Conservation (phyloP, 192 early-diverging fungal genomes). For the Entophlyctis luteolus region DNA sequence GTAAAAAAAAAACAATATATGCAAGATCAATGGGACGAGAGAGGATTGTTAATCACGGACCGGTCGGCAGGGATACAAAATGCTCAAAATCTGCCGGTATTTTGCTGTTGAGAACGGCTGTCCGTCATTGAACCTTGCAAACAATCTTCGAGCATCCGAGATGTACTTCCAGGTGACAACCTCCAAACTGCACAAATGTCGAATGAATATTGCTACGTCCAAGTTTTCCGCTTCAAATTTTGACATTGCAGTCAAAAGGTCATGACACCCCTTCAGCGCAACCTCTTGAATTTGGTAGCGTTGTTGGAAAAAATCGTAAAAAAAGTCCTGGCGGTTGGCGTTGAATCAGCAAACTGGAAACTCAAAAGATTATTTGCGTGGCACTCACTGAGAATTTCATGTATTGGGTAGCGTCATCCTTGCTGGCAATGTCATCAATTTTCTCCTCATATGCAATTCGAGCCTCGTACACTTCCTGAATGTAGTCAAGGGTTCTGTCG, state of each 20-base stretch:
- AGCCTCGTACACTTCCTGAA: slow-evolving; percentile 45
- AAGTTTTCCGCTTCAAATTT: slow-evolving; percentile 8
- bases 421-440: slow-evolving; percentile 11
- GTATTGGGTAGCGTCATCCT: background rate
- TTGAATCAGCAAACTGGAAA: too few species aligned
- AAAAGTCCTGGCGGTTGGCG: slow-evolving; percentile 42
- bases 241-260: slow-evolving; percentile 42
- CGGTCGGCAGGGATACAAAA: slow-evolving; percentile 44
- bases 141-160: slow-evolving; percentile 32
- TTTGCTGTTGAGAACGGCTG: slow-evolving; percentile 24
- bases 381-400: slow-evolving; percentile 22
- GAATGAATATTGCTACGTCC: slow-evolving; percentile 34
- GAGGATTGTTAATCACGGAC: slow-evolving; percentile 16
- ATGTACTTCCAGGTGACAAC: slow-evolving; percentile 54
- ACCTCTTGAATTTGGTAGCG: slow-evolving; percentile 44
- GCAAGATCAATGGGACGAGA: background rate
- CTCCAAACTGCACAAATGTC: slow-evolving; percentile 41
- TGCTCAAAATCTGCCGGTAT: slow-evolving; percentile 34
- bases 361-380: background rate
- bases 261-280: slow-evolving; percentile 44
- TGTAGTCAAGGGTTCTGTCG: slow-evolving; percentile 32
- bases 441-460: slow-evolving; percentile 37
- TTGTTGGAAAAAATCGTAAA: slow-evolving; percentile 42
- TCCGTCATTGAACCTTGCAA: slow-evolving; percentile 24
- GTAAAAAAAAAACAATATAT: background rate